Conservation (phyloP, 202 grass and related monocot genomes). For the Sporobolus alterniflorus region DNA sequence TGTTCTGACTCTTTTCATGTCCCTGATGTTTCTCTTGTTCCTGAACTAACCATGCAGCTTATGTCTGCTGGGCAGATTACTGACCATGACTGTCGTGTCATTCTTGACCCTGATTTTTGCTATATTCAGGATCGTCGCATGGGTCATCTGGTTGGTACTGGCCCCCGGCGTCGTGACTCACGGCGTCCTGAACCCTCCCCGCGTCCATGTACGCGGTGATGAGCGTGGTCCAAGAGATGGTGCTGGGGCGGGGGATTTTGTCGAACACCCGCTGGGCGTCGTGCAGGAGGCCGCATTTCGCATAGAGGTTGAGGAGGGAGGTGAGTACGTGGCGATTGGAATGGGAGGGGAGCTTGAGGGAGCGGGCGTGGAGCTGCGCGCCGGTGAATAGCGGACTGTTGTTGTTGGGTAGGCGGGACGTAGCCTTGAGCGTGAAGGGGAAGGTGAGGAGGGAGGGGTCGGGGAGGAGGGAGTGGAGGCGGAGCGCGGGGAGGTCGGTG, state of each 20-base stretch:
- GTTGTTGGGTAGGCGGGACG: constrained; percentile 51
- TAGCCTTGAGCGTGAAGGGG: constrained; percentile 55
- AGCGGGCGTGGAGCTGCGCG: constrained; percentile 39
- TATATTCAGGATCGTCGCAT: too few relatives aligned
- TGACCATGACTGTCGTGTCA: too few relatives aligned
- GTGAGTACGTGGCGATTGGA: constrained; percentile 55
- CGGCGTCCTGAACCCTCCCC: too few relatives aligned
- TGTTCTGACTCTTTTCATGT: too few relatives aligned
- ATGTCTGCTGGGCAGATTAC: too few relatives aligned
- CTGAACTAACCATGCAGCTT: too few relatives aligned
- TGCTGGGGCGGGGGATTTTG: constrained; percentile 35
- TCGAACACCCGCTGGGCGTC: constrained; percentile 53
- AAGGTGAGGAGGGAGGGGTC: constrained; percentile 55
- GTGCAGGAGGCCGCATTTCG: constrained; percentile 40
- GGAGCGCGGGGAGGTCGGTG: background rate
- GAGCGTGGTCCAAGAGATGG: too few relatives aligned
- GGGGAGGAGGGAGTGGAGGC: constrained; percentile 33
- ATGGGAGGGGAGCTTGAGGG: constrained; percentile 16
- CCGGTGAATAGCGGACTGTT: constrained; percentile 24
- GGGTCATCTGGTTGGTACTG: too few relatives aligned
- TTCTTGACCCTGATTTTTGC: too few relatives aligned
- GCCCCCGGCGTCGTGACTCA: too few relatives aligned
- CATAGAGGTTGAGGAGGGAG: constrained; percentile 56
- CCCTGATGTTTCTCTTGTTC: too few relatives aligned
- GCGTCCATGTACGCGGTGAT: too few relatives aligned